Evolutionary conservation across 768 basidiomycete species (phyloP).

Genomic region (Mycena crocata): DNA sequence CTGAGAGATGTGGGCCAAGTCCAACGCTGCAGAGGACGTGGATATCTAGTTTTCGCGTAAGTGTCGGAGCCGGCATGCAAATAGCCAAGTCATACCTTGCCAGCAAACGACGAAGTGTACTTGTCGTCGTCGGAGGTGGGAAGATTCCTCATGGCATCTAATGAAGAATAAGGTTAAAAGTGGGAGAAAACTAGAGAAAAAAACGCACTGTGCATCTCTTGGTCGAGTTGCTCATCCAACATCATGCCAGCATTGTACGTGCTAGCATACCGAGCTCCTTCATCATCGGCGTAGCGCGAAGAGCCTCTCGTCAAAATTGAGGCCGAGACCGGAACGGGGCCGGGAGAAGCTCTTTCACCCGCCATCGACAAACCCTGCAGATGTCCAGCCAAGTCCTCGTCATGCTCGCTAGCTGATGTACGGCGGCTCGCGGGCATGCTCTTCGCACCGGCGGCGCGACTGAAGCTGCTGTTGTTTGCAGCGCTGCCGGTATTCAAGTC

Average conservation of each 20-base stretch:
- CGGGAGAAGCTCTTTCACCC: conserved; percentile 73
- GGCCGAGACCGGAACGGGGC: conserved; percentile 61
- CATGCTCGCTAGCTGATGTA: conserved; percentile 88
- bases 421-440: conserved; percentile 94
- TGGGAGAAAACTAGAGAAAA: conserved; percentile 11
- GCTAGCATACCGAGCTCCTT: conserved; percentile 68
- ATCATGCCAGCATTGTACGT: conserved; percentile 88
- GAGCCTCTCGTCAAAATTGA: conserved; percentile 65
- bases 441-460: conserved; percentile 81
- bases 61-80: not conserved
- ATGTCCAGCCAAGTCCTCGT: conserved; percentile 83
- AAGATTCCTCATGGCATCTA: conserved; percentile 90
- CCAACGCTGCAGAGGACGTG: conserved; percentile 90
- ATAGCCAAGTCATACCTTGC: conserved; percentile 63
- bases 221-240: conserved; percentile 92
- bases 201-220: conserved; percentile 91
- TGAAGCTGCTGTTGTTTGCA: conserved; percentile 64
- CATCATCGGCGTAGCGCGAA: conserved; percentile 67
- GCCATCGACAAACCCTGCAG: conserved; percentile 78
- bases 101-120: conserved; percentile 70
- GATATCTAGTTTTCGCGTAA: conserved; percentile 64
- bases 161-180: conserved; percentile 26
- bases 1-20: conserved; percentile 90
- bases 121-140: conserved; percentile 94
- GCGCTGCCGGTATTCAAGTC: conserved; percentile 63